Base-by-base conservation (phyloP, 1,284 basidiomycete species). In the Malassezia sp. region DNA sequence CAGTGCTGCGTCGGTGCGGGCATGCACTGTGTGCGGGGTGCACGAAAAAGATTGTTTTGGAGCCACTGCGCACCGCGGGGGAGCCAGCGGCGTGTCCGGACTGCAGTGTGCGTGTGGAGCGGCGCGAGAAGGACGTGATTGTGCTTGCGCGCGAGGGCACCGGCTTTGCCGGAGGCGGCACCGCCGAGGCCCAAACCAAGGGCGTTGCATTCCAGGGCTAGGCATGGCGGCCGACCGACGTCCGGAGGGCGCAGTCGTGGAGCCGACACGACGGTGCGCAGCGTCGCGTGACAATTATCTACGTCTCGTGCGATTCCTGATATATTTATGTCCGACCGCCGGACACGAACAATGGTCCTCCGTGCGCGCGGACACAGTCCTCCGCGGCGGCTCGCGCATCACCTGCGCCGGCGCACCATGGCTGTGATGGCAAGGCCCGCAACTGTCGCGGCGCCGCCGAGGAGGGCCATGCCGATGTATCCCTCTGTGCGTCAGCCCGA, bases 381-480 rank as follows among this genome's bases (percentile, higher is more conserved):
- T n/a, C n/a, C n/a, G n/a, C n/a, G n/a, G n/a, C n/a, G n/a, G n/a
- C n/a, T n/a, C n/a, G n/a, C n/a, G n/a, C n/a, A n/a, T n/a, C n/a
- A n/a, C n/a, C n/a, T n/a, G n/a, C n/a, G 37, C 20, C 48, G 42
- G 15, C 58, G 56, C 54, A 73, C 54, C 22, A 95, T 74, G 63
- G 81, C 78, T 56, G 88, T 85, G 42, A 90, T 64, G 49, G 89
- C 71, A 31, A 96, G 72, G 24, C 86, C 84, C 41, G 86, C 83
- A 9, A 93, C 68, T 9, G 90, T 87, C 7, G 85, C 88, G 33
- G 80, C 84, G 42, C 88, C 87, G 36, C 88, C 90, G 26, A 83
- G 84, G 33, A 97, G 75, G 9, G 88, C 91, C 82, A 96, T 89
- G 42, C 91, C 91, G 38, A 87, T 82, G 71, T 87, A 89, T 17